phyloP scores from a whole-genome alignment of 2,329 filamentous ascomycete species.

The Ilyonectria sp. region DNA sequence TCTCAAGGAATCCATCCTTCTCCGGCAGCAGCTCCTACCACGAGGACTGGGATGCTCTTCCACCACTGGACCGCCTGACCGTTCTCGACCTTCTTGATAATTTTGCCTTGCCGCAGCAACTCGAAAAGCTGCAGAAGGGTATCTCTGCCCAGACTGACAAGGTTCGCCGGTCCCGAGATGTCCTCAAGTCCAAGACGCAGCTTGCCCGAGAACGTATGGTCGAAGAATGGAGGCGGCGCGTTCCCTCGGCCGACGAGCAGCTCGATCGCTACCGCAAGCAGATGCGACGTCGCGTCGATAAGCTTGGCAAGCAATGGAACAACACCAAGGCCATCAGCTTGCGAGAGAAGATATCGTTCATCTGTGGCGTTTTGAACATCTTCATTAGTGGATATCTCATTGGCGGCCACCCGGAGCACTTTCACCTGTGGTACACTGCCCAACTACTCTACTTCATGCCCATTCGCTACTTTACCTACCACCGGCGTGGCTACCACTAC shows the following conservation, averaged over 20 bases:
- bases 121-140: conserved; percentile 91
- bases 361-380: conserved; percentile 96
- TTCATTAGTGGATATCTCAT: conserved; percentile 97
- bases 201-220: conserved; percentile 91
- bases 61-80: conserved; percentile 89
- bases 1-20: conserved; percentile 86
- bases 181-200: conserved; percentile 80
- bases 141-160: conserved; percentile 88
- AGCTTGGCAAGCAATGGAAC: conserved; percentile 87
- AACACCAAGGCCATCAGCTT: conserved; percentile 90
- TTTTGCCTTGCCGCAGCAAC: conserved; percentile 87
- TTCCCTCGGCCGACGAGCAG: conserved; percentile 92
- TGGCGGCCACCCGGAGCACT: conserved; percentile 86
- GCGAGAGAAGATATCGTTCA: conserved; percentile 96
- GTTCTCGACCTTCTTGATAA: conserved; percentile 97
- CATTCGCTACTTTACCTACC: conserved; percentile 92
- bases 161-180: conserved; percentile 86
- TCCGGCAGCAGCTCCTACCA: conserved; percentile 89
- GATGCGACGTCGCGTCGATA: conserved; percentile 91
- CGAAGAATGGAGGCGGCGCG: conserved; percentile 90
- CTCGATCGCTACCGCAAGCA: conserved; percentile 90
- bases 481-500: conserved; percentile 93
- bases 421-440: conserved; percentile 92
- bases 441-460: conserved; percentile 98
- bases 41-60: conserved; percentile 89